Conservation (phyloP, 805 yeast genomes). For the Starmerella kuoi region DNA sequence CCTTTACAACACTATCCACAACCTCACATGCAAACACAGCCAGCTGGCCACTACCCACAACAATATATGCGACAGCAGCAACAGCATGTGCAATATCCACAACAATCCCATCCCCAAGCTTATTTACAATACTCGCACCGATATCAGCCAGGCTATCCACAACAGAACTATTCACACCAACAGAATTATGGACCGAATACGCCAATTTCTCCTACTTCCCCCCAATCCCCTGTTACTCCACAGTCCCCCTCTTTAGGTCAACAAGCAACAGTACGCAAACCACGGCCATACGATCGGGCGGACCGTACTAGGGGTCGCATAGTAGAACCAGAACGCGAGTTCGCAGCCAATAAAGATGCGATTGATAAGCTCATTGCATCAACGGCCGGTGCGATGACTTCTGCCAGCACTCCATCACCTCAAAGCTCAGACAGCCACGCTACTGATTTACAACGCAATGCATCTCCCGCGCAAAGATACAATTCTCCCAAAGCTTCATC, state of each 20-base stretch:
- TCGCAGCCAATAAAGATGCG: slow-evolving; percentile 3
- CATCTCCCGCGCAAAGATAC: no score
- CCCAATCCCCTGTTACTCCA: no score
- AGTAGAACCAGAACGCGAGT: slow-evolving; percentile 1
- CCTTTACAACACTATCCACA: not conserved
- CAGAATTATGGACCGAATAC: no score
- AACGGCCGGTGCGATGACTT: no score
- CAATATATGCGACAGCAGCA: not conserved
- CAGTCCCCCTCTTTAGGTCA: not conserved
- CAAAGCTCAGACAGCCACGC: no score
- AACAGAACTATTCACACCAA: no score
- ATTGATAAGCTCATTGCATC: slow-evolving; percentile 11
- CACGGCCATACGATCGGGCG: slow-evolving; percentile 8
- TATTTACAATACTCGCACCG: not conserved
- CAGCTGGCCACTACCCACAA: not conserved
- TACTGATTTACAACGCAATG: no score
- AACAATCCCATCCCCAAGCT: not conserved
- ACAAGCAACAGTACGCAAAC: not conserved
- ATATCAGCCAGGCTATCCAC: no score
- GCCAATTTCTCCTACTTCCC: no score
- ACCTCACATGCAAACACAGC: no score
- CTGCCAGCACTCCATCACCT: no score
- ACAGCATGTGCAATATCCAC: not conserved
- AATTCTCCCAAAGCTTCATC: no score
- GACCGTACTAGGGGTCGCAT: slow-evolving; percentile 12